These are phyloP conservation scores for Lineolata rhizophorae DNA, from an alignment of 495 filamentous ascomycete species.

Conservation along the genomic window DNA sequence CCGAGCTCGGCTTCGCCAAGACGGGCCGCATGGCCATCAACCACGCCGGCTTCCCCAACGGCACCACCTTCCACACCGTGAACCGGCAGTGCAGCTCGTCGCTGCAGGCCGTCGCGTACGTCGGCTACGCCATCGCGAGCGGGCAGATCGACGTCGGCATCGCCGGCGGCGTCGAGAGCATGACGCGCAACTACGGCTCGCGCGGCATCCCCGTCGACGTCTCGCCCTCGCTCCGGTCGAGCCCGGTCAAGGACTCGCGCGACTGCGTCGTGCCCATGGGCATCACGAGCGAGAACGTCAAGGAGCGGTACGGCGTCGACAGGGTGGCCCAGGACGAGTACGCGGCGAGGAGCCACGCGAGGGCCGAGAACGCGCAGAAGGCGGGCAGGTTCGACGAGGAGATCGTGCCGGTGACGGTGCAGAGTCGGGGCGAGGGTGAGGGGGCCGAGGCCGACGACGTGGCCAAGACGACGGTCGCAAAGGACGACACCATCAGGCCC, in stretches of 20 bases:
- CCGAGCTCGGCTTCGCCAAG: constrained; percentile 78
- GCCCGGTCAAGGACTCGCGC: constrained; percentile 38
- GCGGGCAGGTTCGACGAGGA: constrained; percentile 52
- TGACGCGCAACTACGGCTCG: constrained; percentile 74
- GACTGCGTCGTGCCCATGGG: constrained; percentile 94
- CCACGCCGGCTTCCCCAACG: constrained; percentile 51
- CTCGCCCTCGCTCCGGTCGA: constrained; percentile 49
- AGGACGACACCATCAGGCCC: constrained; percentile 65
- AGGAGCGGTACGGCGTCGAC: constrained; percentile 45
- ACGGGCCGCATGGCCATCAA: constrained; percentile 77
- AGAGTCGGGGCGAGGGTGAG: constrained; percentile 36
- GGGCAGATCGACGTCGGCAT: constrained; percentile 61
- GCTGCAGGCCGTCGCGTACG: constrained; percentile 46
- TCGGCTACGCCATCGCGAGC: constrained; percentile 47
- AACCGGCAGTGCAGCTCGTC: constrained; percentile 72
- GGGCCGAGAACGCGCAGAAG: constrained; percentile 44
- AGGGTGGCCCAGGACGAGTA: constrained; percentile 66
- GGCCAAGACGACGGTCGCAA: constrained; percentile 34
- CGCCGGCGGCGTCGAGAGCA: constrained; percentile 79
- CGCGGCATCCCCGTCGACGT: constrained; percentile 60
- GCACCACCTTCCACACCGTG: constrained; percentile 58
- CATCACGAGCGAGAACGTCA: constrained; percentile 79
- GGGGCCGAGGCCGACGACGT: constrained; percentile 35
- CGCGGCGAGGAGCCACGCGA: constrained; percentile 46
- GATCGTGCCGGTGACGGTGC: constrained; percentile 51